A percentile compares a stretch with the other conserved stretches of the same genome.
These are phyloP conservation scores for Calonectria montana DNA, from an alignment of 2,329 filamentous ascomycete species.

Conservation along the genomic window DNA sequence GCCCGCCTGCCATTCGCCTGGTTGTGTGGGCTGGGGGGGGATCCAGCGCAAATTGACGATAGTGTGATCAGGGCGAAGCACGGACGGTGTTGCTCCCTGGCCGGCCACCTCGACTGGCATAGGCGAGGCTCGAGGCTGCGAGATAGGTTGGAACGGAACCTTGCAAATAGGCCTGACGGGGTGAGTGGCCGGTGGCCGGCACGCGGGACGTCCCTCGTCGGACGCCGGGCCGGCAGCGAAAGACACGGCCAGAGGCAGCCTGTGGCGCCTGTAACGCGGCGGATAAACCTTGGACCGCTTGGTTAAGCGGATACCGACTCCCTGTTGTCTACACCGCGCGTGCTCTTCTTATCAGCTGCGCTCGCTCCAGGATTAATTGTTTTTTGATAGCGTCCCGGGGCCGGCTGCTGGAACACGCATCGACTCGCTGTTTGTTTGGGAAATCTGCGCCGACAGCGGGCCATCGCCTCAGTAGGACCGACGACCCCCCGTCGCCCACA, in stretches of 20 bases:
- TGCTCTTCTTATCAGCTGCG: slow-evolving; percentile 8
- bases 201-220: background rate
- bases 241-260: background rate
- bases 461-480: background rate
- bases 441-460: background rate
- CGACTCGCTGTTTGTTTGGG: background rate
- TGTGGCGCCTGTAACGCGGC: background rate
- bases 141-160: background rate
- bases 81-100: background rate
- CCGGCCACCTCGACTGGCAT: background rate
- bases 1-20: slow-evolving; percentile 1
- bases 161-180: background rate
- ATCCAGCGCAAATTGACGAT: background rate
- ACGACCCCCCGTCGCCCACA: background rate
- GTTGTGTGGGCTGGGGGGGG: background rate
- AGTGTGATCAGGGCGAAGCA: background rate
- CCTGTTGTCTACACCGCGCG: background rate
- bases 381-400: background rate
- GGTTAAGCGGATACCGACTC: background rate
- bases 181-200: background rate
- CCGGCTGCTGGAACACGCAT: slow-evolving; percentile 2
- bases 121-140: background rate
- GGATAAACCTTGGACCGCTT: background rate
- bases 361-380: background rate
- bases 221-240: background rate